Base-by-base conservation (phyloP, 805 yeast species). In the Ogataea pignaliae region DNA sequence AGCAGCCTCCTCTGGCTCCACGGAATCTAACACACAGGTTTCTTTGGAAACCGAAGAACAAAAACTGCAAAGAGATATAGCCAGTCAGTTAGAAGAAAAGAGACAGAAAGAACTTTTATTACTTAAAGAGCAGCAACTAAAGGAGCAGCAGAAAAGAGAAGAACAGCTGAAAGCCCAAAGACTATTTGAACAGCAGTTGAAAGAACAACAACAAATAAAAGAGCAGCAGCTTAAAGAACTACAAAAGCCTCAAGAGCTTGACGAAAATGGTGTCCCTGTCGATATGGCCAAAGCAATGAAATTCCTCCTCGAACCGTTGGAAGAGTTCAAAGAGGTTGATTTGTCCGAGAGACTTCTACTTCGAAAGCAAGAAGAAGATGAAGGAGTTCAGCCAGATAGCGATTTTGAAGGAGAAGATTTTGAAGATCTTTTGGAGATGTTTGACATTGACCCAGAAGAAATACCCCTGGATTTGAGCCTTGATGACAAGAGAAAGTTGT, bases 401-500 rank as follows among this genome's bases (percentile, higher is more conserved):
- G 63, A 61, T 29, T 48, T 48, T 17, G 55, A 51, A 16, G 57
- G 51, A 29, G 60, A 56, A 41, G 59, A 59, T 21, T 60, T 60
- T 37, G 66, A 57, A 37, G 65, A 62, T 36, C 42, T 62, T 15
- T 37, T 62, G 14, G 65, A 59, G 6, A 9, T 57, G 30, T 60
- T 61, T 43, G 66, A 56, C 16, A 58, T 63, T 33, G 57, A 57
- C 34, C 61, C 63, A 1, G 65, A 63, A n/a, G 64, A 61, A 32
- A 48, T 53, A 1, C 50, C 63, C 1, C 39, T 60, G 2, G 70
- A 71, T 33, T 44, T 68, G 42, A 68, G 62, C 17, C 73, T 78
- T 42, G 83, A 81, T 48, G 87, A 84, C 35, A 70, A 75, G 45
- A 73, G 78, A 43, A 70, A 81, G 43, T 56, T 88, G 26, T 69